Evolutionary conservation across 192 early-diverging fungal genomes (phyloP).

Genomic region (Coemansia sp.): DNA sequence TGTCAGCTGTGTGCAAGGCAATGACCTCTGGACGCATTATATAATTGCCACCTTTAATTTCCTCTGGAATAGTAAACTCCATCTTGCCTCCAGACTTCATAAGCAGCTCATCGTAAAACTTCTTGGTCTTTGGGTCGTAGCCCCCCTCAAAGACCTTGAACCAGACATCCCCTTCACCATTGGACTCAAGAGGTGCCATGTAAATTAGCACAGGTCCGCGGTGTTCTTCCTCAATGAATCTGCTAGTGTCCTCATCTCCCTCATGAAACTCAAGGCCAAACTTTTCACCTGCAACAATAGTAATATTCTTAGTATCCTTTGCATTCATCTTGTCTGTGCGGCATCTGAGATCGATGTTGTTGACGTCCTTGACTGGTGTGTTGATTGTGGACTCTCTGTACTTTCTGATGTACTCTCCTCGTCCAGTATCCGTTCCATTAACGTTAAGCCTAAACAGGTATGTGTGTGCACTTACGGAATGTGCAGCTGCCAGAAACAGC

Average conservation of each 20-base stretch:
- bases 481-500: slow-evolving; percentile 2
- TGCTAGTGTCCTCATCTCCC: not conserved
- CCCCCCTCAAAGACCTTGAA: slow-evolving; percentile 28
- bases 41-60: slow-evolving; percentile 28
- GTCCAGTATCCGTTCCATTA: not conserved
- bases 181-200: slow-evolving; percentile 8
- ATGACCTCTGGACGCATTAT: slow-evolving; percentile 29
- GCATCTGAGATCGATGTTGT: not conserved
- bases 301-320: not conserved
- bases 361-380: not conserved
- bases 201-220: slow-evolving; percentile 23
- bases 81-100: slow-evolving; percentile 13
- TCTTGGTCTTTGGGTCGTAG: not conserved
- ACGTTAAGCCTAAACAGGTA: slow-evolving; percentile 2
- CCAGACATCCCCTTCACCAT: slow-evolving; percentile 18
- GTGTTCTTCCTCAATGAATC: slow-evolving; percentile 17
- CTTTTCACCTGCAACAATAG: not conserved
- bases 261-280: slow-evolving; percentile 10
- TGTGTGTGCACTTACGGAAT: not conserved
- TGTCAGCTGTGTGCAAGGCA: slow-evolving; percentile 22
- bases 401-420: not conserved
- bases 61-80: slow-evolving; percentile 20
- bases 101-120: slow-evolving; percentile 19
- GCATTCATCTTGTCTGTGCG: slow-evolving; percentile 8
- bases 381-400: slow-evolving; percentile 5